Evolutionary conservation across 2,329 filamentous ascomycete species (phyloP).

Genomic region (Cladophialophora chaetospira): DNA sequence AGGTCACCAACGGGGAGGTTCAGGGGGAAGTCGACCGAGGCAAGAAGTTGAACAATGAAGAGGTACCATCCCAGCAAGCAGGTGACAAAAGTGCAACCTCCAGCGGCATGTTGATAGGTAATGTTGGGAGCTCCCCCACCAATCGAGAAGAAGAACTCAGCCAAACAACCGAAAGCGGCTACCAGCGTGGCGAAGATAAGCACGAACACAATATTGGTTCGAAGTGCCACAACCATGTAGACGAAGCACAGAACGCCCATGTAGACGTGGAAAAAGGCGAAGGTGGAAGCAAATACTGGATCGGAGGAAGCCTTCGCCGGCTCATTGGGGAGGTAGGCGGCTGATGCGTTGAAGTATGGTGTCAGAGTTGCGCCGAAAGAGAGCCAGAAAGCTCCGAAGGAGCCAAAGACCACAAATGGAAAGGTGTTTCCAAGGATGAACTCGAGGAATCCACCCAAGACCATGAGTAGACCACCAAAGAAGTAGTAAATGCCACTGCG

Average conservation of each 20-base stretch:
- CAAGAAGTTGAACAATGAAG: conserved; percentile 57
- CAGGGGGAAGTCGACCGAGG: conserved; percentile 60
- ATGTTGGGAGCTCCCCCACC: conserved; percentile 17
- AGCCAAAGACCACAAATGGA: conserved; percentile 58
- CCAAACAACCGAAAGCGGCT: conserved; percentile 60
- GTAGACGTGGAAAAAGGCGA: conserved; percentile 63
- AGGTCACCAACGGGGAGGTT: conserved; percentile 60
- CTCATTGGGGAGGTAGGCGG: conserved; percentile 36
- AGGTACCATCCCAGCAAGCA: conserved; percentile 59
- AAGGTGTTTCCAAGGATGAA: conserved; percentile 52
- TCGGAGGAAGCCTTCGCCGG: conserved; percentile 34
- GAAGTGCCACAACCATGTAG: conserved; percentile 69
- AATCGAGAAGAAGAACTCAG: conserved; percentile 43
- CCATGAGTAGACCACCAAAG: conserved; percentile 40
- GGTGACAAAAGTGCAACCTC: conserved; percentile 55
- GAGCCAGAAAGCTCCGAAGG: conserved; percentile 55
- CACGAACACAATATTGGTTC: conserved; percentile 72
- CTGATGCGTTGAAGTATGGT: conserved; percentile 56
- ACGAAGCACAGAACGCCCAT: conserved; percentile 69
- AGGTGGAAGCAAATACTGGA: conserved; percentile 32
- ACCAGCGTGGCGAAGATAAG: conserved; percentile 68
- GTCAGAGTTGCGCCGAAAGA: conserved; percentile 58
- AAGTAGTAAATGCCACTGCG: conserved; percentile 38
- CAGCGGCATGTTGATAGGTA: conserved; percentile 41
- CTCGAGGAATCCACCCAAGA: conserved; percentile 39